Conservation (phyloP, 2,329 filamentous ascomycete genomes). For the Fusarium xylarioides region DNA sequence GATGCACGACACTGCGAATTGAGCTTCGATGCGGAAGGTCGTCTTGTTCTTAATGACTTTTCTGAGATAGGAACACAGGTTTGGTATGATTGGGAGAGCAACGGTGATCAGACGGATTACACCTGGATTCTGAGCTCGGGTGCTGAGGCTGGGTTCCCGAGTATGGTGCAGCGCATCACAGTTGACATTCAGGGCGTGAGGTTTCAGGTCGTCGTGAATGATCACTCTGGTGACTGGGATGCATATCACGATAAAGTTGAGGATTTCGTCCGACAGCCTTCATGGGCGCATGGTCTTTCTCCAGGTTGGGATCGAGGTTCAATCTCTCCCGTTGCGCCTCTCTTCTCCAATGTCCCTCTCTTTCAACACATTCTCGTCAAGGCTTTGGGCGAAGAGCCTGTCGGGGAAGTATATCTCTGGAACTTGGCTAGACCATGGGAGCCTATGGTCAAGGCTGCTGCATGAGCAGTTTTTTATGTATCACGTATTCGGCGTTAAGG, state of each 20-base stretch:
- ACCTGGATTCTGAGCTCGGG: slow-evolving; percentile 50
- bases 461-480: slow-evolving; percentile 31
- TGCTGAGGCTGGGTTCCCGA: slow-evolving; percentile 47
- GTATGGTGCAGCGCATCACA: slow-evolving; percentile 47
- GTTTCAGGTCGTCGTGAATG: slow-evolving; percentile 52
- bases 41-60: slow-evolving; percentile 52
- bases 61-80: slow-evolving; percentile 52
- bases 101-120: slow-evolving; percentile 49
- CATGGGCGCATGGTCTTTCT: slow-evolving; percentile 43
- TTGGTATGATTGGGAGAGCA: slow-evolving; percentile 54
- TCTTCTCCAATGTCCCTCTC: slow-evolving; percentile 43
- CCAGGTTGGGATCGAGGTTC: slow-evolving; percentile 42
- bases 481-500: slow-evolving; percentile 22
- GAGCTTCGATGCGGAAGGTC: slow-evolving; percentile 50
- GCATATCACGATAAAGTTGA: slow-evolving; percentile 48
- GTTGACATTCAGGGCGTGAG: slow-evolving; percentile 52
- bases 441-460: slow-evolving; percentile 53
- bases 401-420: slow-evolving; percentile 53
- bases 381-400: slow-evolving; percentile 44
- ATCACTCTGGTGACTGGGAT: slow-evolving; percentile 47
- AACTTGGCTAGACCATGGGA: slow-evolving; percentile 54
- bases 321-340: slow-evolving; percentile 39
- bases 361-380: slow-evolving; percentile 51
- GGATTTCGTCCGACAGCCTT: slow-evolving; percentile 44
- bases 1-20: slow-evolving; percentile 50